Percentiles rank a stretch among this genome's conserved stretches.
Conservation (phyloP, 2,329 filamentous ascomycete genomes). For the Saccharata proteae region DNA sequence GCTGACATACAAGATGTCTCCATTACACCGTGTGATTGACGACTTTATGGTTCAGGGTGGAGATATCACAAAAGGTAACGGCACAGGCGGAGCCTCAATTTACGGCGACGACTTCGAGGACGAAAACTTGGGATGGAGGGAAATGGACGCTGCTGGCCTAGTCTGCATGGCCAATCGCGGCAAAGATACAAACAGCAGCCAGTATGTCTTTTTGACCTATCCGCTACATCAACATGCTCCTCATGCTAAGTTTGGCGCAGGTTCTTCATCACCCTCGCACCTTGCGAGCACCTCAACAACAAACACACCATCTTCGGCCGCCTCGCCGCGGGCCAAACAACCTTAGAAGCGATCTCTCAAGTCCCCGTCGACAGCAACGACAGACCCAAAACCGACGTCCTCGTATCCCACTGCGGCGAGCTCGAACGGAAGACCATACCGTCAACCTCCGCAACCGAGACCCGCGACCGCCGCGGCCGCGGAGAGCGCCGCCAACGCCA, state of each 20-base stretch:
- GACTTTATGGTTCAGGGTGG: conserved; percentile 35
- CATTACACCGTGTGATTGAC: conserved; percentile 31
- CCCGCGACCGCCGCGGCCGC: too few species aligned
- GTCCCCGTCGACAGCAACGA: conserved; percentile 27
- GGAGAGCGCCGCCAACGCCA: background rate
- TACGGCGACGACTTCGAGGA: conserved; percentile 29
- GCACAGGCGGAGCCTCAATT: conserved; percentile 28
- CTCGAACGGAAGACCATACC: conserved; percentile 19
- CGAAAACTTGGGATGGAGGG: conserved; percentile 29
- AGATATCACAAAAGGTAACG: conserved; percentile 29
- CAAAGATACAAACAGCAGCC: conserved; percentile 29
- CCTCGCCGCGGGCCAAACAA: too few species aligned
- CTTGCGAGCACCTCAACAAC: conserved; percentile 26
- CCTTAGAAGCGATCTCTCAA: too few species aligned
- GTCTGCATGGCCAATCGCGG: conserved; percentile 31
- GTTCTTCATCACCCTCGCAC: conserved; percentile 31
- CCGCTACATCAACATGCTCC: background rate
- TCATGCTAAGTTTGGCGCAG: conserved; percentile 10
- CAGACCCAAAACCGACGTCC: conserved; percentile 21
- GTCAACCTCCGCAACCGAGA: too few species aligned
- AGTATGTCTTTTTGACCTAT: conserved; percentile 18
- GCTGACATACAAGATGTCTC: conserved; percentile 24
- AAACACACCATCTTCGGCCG: conserved; percentile 32
- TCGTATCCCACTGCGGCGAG: conserved; percentile 27
- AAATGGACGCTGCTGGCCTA: conserved; percentile 27